phyloP scores from a whole-genome alignment of 257 asterid genomes.

The Catharanthus roseus region DNA sequence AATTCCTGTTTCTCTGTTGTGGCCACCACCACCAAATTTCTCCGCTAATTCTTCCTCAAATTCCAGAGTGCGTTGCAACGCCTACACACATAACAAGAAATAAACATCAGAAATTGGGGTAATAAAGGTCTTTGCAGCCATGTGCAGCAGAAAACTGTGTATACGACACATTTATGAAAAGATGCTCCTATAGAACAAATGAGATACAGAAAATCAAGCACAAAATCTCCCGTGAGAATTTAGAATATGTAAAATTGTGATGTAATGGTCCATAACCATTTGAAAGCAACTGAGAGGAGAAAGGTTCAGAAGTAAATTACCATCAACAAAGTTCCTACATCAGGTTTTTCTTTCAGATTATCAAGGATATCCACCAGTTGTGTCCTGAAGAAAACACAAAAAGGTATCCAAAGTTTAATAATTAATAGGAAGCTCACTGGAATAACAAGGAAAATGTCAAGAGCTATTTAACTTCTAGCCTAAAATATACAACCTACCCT shows the following conservation, averaged over 20 bases:
- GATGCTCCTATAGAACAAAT: not conserved
- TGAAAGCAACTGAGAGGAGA: not conserved
- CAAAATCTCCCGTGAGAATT: not conserved
- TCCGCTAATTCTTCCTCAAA: conserved; percentile 98
- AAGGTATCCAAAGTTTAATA: conserved; percentile 10
- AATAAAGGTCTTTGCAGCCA: not conserved
- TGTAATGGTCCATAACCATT: not conserved
- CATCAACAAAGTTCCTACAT: conserved; percentile 75
- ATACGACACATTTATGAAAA: not conserved
- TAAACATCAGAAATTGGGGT: not conserved
- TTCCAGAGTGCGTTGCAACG: conserved; percentile 92
- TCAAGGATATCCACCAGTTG: conserved; percentile 87
- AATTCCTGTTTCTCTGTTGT: conserved; percentile 49
- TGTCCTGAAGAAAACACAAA: conserved; percentile 24
- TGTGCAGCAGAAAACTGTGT: not conserved
- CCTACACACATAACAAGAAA: conserved; percentile 39
- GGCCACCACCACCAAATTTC: conserved; percentile 91
- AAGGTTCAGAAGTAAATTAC: conserved; percentile 32
- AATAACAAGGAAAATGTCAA: not conserved
- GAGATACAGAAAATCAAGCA: not conserved
- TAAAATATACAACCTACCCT: not conserved
- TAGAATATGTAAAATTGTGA: not conserved
- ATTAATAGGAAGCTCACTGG: not conserved
- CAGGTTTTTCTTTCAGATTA: conserved; percentile 92
- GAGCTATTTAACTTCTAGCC: not conserved